phyloP scores from a whole-genome alignment of 1,284 basidiomycete species.

The Abortiporus biennis region DNA sequence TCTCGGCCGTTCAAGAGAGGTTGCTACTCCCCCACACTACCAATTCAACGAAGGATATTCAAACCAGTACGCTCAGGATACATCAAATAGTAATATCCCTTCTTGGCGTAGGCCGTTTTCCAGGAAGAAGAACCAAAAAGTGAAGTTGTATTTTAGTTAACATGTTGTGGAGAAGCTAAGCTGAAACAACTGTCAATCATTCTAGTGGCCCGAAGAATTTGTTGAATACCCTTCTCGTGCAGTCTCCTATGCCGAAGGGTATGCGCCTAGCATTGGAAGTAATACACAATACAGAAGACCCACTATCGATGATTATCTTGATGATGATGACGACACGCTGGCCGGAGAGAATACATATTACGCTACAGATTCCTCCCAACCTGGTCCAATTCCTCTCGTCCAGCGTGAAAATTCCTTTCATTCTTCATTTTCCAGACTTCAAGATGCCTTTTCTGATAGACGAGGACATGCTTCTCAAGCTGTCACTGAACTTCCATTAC shows the following conservation, averaged over 20 bases:
- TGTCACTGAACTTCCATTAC: slow-evolving; percentile 19
- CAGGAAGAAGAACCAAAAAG: too few species aligned
- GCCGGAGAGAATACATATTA: not conserved
- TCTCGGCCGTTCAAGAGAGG: slow-evolving; percentile 22
- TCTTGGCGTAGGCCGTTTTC: too few species aligned
- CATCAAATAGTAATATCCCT: too few species aligned
- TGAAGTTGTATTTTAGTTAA: too few species aligned
- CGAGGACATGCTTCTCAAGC: too few species aligned
- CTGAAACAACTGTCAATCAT: too few species aligned
- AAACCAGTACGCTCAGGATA: too few species aligned
- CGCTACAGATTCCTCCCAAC: too few species aligned
- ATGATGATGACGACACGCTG: slow-evolving; percentile 17
- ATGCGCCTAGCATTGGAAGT: not conserved
- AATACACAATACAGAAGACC: not conserved
- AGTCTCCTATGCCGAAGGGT: slow-evolving; percentile 7
- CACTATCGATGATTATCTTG: not conserved
- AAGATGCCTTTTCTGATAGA: slow-evolving; percentile 24
- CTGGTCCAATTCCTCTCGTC: slow-evolving; percentile 22
- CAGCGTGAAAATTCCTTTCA: slow-evolving; percentile 24
- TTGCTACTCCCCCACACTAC: not conserved
- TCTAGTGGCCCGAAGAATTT: slow-evolving; percentile 22
- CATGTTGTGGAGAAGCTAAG: too few species aligned
- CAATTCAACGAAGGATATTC: slow-evolving; percentile 10
- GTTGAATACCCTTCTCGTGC: slow-evolving; percentile 11
- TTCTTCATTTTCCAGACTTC: slow-evolving; percentile 18